A percentile compares a stretch with the other conserved stretches of the same genome.
phyloP scores from a whole-genome alignment of 208 protist species.

The Spongospora subterranea region DNA sequence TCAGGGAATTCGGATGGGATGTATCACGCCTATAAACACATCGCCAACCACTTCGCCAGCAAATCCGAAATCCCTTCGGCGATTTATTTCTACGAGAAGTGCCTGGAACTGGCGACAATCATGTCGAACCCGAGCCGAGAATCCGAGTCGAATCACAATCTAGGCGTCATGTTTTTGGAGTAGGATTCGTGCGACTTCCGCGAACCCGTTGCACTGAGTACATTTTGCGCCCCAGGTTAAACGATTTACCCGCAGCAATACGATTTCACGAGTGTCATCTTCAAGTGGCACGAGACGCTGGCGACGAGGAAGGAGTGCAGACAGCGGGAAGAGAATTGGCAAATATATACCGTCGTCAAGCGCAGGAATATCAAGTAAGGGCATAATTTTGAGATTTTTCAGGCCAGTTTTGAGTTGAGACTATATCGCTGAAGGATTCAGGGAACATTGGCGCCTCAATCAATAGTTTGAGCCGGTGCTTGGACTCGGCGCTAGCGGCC shows the following conservation, averaged over 20 bases:
- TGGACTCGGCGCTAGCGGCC: not conserved
- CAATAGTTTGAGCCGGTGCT: not conserved
- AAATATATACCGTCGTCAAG: constrained; percentile 5
- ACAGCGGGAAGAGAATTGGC: constrained; percentile 41
- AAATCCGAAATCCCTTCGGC: constrained; percentile 13
- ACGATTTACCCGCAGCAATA: constrained; percentile 27
- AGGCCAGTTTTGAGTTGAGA: not conserved
- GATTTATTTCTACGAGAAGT: constrained; percentile 65
- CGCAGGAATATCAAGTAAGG: not conserved
- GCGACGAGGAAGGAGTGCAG: constrained; percentile 52
- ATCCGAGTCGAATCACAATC: constrained; percentile 25
- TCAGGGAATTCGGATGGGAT: constrained; percentile 29
- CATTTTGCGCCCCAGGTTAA: not conserved
- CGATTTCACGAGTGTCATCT: constrained; percentile 55
- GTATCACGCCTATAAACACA: constrained; percentile 41
- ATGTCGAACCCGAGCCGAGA: not conserved
- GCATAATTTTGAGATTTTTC: not conserved
- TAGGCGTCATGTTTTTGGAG: constrained; percentile 42
- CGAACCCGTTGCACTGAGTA: not conserved
- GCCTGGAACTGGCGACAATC: constrained; percentile 46
- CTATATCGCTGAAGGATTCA: not conserved
- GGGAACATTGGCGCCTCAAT: constrained; percentile 20
- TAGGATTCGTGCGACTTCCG: not conserved
- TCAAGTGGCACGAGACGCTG: not conserved
- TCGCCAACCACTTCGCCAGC: constrained; percentile 43